Evolutionary conservation across 345 rosid species (phyloP), one percentile per base, ranked within the genome.

Genomic region (Lepidium sativum): DNA sequence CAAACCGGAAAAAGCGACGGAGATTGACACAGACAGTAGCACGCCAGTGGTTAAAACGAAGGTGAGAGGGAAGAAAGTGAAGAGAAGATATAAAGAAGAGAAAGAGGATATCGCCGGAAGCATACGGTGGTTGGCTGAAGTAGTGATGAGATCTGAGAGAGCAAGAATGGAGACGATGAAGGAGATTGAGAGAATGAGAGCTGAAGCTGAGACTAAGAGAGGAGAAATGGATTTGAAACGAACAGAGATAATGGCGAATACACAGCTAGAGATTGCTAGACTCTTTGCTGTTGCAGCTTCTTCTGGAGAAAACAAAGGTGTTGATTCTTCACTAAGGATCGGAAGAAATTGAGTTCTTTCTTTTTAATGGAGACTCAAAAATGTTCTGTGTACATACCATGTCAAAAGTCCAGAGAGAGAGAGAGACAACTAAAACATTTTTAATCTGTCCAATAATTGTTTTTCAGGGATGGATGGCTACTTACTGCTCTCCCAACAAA

Each of bases 261-360:
- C 98, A 3, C 98, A 92, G 52, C n/a, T 92, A 53, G 97, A 92
- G 78, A 89, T 92, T 61, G 97, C 98, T 31, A 84, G 73, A 79
- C 76, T 92, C 48, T 84, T 89, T 70, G 90, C 95, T 0, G 88
- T 75, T 23, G 78, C 67, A 1, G 60, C 65, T 23, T 54, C 53
- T 16, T 29, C 77, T 23, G 76, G 65, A 21, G 69, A 64, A 0
- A 82, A 82, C 4, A 84, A 85, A 75, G 80, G 71, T 16, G 80
- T 85, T 59, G 98, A 89, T 80, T 78, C 98, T 72, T 87, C 96
- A 27, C 71, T 87, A 11, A 78, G 95, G 72, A 92, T 87, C 45
- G 96, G 98, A 64, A 85, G 95, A 76, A 87, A 69, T 61, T 89
- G 75, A 55, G 32, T 48, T 48, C 16, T 49, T 15, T 5, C 33